Evolutionary conservation across 2,329 filamentous ascomycete genomes (phyloP), one percentile per base, ranked within the genome.

Genomic region (Sporothrix pallida): DNA sequence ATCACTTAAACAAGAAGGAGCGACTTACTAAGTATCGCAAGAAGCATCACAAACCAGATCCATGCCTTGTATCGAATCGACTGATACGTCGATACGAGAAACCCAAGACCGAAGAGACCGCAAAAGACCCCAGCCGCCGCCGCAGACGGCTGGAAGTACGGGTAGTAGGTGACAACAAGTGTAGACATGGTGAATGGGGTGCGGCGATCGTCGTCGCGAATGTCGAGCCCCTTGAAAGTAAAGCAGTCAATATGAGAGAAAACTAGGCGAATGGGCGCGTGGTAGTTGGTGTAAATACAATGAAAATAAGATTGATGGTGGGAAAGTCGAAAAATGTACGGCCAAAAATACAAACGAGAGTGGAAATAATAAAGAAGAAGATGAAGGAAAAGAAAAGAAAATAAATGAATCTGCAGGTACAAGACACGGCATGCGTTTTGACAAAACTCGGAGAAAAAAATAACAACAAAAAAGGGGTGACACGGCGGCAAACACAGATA

Each of bases 11-110:
- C 15, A 46, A 37, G 60, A 56, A 13, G 62, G 44, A 31, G 42
- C 17, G 17, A 74, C 75, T 6, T 76, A 80, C 79, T 80, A 20
- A 74, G 69, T 46, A 80, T 77, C 2, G 78, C 78, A 17, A 80
- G 20, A 23, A 79, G 73, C 75, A 80, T 80, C 2, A 80, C 73
- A 26, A 76, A 75, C 80, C 80, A 81, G 15, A 79, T 77, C 78
- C 79, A 80, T 5, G 79, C 73, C 70, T 77, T 78, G 69, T 76
- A 75, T 9, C 76, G 75, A 54, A 80, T 74, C 20, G 77, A 78
- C 74, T 80, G 77, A 52, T 75, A 77, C 1, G 74, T 20, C 17
- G 78, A 77, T 54, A 78, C 75, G 2, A 79, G 2, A 20, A 79
- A 75, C 42, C 76, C 73, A 20, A 80, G 17, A 13, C 75, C 72